Base-by-base conservation (phyloP, 805 yeast genomes). In the Candida insectalens region DNA sequence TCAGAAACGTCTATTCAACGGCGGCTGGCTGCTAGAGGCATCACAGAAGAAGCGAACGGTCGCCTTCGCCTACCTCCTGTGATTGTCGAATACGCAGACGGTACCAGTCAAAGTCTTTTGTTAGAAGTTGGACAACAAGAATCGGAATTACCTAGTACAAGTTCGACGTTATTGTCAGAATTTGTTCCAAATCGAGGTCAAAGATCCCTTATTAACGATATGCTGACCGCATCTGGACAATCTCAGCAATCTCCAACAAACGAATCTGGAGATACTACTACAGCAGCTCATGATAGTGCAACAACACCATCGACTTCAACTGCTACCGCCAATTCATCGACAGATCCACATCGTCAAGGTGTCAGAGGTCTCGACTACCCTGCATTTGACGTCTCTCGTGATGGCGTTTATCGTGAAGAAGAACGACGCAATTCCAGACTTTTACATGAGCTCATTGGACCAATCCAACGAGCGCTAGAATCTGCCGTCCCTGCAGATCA, bases 291-390 rank as follows among this genome's bases (percentile, higher is more conserved):
- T 19, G 35, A 16, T 25, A 13, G 26, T 13, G 16, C 20, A 25
- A 20, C 37, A 25, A 17, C 36, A 4, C 14, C 29, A 19, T 8
- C 21, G 9, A 14, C 29, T 35, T 4, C 27, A 15, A 12, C 27
- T 27, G 13, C 33, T 5, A 21, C 32, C 15, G 28, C 23, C 4
- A 15, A n/a, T 15, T 13, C 34, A 16, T 4, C 36, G 5, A 30
- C 29, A 9, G n/a, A 12, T 15, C 18, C 10, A n/a, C 23, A 2
- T 32, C 26, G 18, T 17, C 9, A 26, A 16, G 55, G 54, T 1
- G 36, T 51, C n/a, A 45, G 60, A 27, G 62, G 62, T 2, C 16
- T 57, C 12, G 62, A 58, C 33, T 53, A 41, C 33, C 62, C 63
- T 5, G 60, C 60, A 1, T 57, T 57, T 39, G 63, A 57, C 35